These are phyloP conservation scores for Suaeda aralocaspica DNA, from an alignment of 148 eudicot genomes.

Conservation along the genomic window DNA sequence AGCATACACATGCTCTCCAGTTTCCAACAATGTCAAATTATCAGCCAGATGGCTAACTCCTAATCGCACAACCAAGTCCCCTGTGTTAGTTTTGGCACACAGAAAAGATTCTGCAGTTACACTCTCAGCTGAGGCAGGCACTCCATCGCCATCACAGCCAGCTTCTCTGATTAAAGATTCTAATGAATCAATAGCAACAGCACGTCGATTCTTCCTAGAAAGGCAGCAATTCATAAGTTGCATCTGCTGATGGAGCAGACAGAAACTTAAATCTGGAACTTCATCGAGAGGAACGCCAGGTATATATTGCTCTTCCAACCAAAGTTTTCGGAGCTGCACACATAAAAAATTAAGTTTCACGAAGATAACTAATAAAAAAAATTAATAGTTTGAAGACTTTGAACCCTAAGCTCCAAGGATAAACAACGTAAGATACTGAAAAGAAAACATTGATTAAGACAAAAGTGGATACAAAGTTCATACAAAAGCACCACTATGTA, in stretches of 20 bases:
- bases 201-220: constrained; percentile 76
- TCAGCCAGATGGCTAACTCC: constrained; percentile 61
- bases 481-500: not conserved
- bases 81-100: constrained; percentile 61
- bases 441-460: not conserved
- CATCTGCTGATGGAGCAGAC: constrained; percentile 84
- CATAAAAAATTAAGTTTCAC: not conserved
- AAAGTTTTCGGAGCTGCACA: constrained; percentile 83
- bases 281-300: constrained; percentile 81
- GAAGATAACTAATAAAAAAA: constrained; percentile 1
- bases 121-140: constrained; percentile 36
- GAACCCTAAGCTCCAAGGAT: not conserved
- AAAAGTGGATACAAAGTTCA: not conserved
- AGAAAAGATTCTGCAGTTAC: constrained; percentile 34
- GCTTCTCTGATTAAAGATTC: constrained; percentile 48
- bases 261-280: constrained; percentile 74
- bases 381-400: not conserved
- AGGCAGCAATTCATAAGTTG: constrained; percentile 93
- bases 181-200: constrained; percentile 53
- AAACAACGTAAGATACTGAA: not conserved
- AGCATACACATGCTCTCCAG: constrained; percentile 81
- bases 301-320: constrained; percentile 80
- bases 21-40: constrained; percentile 68
- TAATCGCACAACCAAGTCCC: constrained; percentile 68
- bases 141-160: constrained; percentile 43